Evolutionary conservation across 345 rosid species (phyloP), one percentile per base, ranked within the genome.

Genomic region (Pistacia atlantica): DNA sequence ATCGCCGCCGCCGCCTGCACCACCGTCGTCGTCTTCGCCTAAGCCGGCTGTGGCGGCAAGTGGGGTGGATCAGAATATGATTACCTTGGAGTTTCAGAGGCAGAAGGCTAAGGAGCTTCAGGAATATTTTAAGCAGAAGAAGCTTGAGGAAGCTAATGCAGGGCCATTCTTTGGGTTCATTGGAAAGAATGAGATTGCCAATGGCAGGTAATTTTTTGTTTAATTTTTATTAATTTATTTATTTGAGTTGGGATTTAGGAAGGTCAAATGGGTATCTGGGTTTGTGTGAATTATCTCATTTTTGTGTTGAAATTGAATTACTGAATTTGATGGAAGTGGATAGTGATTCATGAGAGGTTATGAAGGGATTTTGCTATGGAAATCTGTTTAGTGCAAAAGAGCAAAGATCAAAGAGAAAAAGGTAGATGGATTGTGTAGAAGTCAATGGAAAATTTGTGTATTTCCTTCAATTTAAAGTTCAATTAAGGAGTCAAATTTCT

Each of bases 141-240:
- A 93, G 84, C 87, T 95, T 80, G 92, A 93, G 85, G 88, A 92
- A 77, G 87, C 98, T 49, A 83, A 87, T 87, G 92, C 86, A 73
- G 99, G 97, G 22, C 99, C 99, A 42, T 92, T 92, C 84, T 90
- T 95, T 80, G 99, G 99, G 55, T 95, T 86, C 72, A n/a, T 90
- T 69, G 85, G 81, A 74, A 95, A 93, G 86, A 95, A 95, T 61
- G 99, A 95, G 86, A 92, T 93, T 81, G 59, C 92, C 59, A 93
- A 95, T 81, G 99, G 99, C 77, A 95, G 99, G 99, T 93, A 78
- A 72, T 49, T 11, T 12, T n/a, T 4, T 54, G 2, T 9, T 54
- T 33, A 55, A 4, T 31, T 55, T 52, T 13, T 57, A 69, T 65
- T n/a, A 48, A 31, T 65, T 25, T 0, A 62, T 62, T 31, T 65